phyloP scores from a whole-genome alignment of 75 land plant species.

The Pinus taeda region DNA sequence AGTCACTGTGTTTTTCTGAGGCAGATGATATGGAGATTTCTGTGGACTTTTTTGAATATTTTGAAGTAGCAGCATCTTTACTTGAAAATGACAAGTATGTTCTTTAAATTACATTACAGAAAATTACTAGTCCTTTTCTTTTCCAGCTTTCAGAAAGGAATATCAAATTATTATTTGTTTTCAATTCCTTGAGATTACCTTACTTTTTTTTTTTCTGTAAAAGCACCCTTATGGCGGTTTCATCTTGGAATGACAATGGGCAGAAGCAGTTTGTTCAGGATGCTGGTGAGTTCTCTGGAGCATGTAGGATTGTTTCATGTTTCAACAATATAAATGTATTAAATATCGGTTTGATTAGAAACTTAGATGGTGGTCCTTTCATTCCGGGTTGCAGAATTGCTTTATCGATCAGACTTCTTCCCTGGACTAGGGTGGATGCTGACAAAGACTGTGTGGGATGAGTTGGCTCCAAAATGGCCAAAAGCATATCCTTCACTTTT shows the following conservation, averaged over 20 bases:
- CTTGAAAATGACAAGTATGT: constrained; percentile 89
- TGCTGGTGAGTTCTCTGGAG: constrained; percentile 52
- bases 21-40: constrained; percentile 99
- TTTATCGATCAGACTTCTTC: constrained; percentile 97
- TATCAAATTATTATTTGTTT: not conserved
- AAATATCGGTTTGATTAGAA: not conserved
- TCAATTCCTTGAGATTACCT: not conserved
- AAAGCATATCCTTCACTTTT: constrained; percentile 87
- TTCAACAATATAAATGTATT: not conserved
- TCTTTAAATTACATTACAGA: not conserved
- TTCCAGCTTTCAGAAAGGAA: not conserved
- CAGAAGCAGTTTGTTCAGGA: constrained; percentile 95
- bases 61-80: constrained; percentile 83
- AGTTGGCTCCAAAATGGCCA: constrained; percentile 96
- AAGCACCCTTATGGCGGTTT: constrained; percentile 86
- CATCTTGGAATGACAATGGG: constrained; percentile 99
- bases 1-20: constrained; percentile 9
- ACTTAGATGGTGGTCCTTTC: constrained; percentile 1
- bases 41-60: constrained; percentile 94
- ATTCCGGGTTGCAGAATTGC: constrained; percentile 48
- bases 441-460: constrained; percentile 75
- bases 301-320: not conserved
- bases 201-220: not conserved
- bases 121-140: not conserved
- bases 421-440: constrained; percentile 99